Conservation (phyloP, 495 filamentous ascomycete species). For the Neurospora tetrasperma region DNA sequence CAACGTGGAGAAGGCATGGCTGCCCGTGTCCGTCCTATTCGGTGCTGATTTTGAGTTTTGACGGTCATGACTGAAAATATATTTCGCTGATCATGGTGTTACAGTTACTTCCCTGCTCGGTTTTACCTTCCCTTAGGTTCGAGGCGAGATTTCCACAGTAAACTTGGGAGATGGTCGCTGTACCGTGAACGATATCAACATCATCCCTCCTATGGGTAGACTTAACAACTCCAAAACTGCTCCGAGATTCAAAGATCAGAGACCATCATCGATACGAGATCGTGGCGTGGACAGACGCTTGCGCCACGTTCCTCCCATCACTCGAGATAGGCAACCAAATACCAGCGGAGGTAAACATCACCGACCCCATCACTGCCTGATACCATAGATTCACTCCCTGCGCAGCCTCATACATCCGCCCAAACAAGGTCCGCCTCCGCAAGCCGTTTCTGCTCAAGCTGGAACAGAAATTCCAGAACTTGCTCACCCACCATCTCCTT, state of each 20-base stretch:
- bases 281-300: background rate
- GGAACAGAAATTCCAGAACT: conserved; percentile 13
- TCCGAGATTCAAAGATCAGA: background rate
- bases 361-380: background rate
- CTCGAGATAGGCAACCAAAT: background rate
- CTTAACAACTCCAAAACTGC: background rate
- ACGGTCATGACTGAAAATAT: background rate
- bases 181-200: background rate
- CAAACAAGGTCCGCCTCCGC: conserved; percentile 1
- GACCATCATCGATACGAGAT: background rate
- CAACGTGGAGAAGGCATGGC: background rate
- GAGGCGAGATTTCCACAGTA: background rate
- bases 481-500: conserved; percentile 25
- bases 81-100: background rate
- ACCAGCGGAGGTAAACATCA: background rate
- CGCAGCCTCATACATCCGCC: background rate
- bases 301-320: background rate
- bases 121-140: background rate
- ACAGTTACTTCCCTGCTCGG: background rate
- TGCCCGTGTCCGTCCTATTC: background rate
- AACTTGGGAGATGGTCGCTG: background rate
- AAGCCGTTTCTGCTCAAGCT: conserved; percentile 7
- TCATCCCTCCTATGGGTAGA: background rate
- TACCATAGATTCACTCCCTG: background rate
- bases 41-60: background rate